A percentile compares a stretch with the other conserved stretches of the same genome.
phyloP scores from a whole-genome alignment of 208 protist genomes.

The Wallacemonas rigidus region DNA sequence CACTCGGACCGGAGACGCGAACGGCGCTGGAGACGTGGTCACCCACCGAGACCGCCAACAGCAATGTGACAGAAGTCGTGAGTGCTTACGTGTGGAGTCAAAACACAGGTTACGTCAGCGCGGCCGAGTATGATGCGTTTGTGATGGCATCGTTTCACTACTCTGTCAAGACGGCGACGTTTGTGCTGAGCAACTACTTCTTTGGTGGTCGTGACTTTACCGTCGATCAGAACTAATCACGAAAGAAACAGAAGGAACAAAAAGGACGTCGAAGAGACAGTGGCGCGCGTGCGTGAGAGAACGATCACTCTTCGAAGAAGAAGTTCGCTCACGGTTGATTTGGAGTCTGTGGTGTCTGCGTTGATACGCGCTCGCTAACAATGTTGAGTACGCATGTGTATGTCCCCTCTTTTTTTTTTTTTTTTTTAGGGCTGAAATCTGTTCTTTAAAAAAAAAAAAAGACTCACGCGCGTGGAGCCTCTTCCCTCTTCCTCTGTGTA shows the following conservation, averaged over 20 bases:
- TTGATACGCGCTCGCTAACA: neutral
- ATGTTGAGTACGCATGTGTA: neutral
- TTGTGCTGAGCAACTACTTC: slow-evolving; percentile 69
- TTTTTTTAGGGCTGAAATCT: too few relatives aligned
- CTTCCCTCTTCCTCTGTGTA: neutral
- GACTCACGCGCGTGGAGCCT: neutral
- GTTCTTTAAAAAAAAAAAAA: neutral
- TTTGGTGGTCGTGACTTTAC: slow-evolving; percentile 42
- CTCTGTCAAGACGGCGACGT: slow-evolving; percentile 44
- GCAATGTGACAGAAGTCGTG: neutral
- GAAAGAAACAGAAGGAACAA: neutral
- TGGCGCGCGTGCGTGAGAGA: too few relatives aligned
- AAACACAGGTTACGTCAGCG: slow-evolving; percentile 37
- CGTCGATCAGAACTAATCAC: neutral
- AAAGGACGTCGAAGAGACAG: neutral
- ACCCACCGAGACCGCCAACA: neutral
- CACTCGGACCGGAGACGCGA: neutral
- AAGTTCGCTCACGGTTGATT: too few relatives aligned
- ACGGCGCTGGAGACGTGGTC: neutral
- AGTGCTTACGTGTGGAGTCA: slow-evolving; percentile 55
- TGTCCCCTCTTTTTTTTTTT: too few relatives aligned
- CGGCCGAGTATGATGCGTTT: slow-evolving; percentile 43
- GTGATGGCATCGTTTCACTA: slow-evolving; percentile 50
- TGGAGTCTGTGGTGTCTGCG: too few relatives aligned
- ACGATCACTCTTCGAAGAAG: too few relatives aligned